phyloP scores from a whole-genome alignment of 1,139 yeast species.

The Pichia sp. region DNA sequence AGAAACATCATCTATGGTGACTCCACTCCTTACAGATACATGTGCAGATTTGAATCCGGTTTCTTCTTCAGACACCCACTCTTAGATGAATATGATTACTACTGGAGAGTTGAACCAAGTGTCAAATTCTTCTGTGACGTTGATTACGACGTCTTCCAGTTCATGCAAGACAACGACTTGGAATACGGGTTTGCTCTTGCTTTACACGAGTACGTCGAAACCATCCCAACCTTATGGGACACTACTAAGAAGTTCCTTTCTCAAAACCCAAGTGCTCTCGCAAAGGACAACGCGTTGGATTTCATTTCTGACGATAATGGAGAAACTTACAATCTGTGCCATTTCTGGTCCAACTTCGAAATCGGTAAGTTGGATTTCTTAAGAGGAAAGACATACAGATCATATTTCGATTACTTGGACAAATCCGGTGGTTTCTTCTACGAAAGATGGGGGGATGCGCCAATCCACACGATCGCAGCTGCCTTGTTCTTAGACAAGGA shows the following conservation, averaged over 20 bases:
- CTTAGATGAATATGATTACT: conserved; percentile 60
- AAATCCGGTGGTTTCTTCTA: conserved; percentile 83
- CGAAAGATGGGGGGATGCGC: conserved; percentile 97
- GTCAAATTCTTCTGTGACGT: conserved; percentile 63
- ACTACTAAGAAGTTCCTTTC: conserved; percentile 50
- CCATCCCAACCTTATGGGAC: conserved; percentile 64
- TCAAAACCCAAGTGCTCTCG: conserved; percentile 44
- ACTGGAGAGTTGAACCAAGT: conserved; percentile 77
- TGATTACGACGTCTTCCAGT: conserved; percentile 61
- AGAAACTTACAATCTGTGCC: conserved; percentile 68
- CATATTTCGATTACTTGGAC: conserved; percentile 73
- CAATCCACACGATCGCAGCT: conserved; percentile 83
- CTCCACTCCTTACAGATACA: conserved; percentile 50
- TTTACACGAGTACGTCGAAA: conserved; percentile 49
- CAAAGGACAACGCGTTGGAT: conserved; percentile 56
- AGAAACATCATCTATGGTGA: conserved; percentile 20
- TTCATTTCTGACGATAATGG: conserved; percentile 55
- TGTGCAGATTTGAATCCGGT: conserved; percentile 74
- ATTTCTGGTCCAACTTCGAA: conserved; percentile 92
- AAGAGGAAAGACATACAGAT: conserved; percentile 64
- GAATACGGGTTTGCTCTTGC: conserved; percentile 64
- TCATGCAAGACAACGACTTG: conserved; percentile 60
- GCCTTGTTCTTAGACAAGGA: conserved; percentile 60
- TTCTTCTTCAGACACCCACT: conserved; percentile 63
- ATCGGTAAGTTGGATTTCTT: conserved; percentile 74